Evolutionary conservation across 2,329 filamentous ascomycete species (phyloP), one percentile per base, ranked within the genome.

Genomic region (Trichoderma koningiopsis): DNA sequence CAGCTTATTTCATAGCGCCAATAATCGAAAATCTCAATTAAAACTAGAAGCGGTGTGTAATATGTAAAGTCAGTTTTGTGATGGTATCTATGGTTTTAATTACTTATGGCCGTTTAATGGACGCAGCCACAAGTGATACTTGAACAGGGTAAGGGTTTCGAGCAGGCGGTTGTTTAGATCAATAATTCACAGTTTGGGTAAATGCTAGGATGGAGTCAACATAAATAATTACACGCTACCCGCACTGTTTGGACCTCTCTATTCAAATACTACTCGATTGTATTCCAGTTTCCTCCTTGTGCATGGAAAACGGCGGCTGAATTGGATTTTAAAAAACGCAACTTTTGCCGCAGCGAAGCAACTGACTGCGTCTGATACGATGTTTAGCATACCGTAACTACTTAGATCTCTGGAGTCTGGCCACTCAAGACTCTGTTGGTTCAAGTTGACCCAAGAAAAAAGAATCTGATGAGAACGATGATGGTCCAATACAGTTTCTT

Each of bases 301-400:
- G n/a, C 40, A n/a, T 69, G 67, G 67, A 29, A 69, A n/a, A 24
- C 8, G 3, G 14, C n/a, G 1, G 4, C 59, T 22, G 67, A 22
- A 19, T 27, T 14, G 11, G 61, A 60, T 10, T 13, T 43, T n/a
- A n/a, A 55, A 55, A 8, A 6, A 11, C 11, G 60, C 68, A 4
- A 56, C 43, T 19, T 65, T 55, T 60, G 10, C 33, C 14, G 40
- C 43, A 6, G 68, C 55, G 19, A 65, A 33, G 37, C 19, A 52
- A 7, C 1, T 65, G n/a, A 24, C 29, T 14, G 24, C 19, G 19
- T 69, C 61, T 13, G 61, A 69, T 4, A 61, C 65, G 33, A 69
- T 55, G 27, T 0, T 61, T 31, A 57, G 59, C 22, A 60, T 69
- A 49, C 2, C 60, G 59, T 22, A n/a, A 43, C 14, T 69, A 40